Evolutionary conservation across 2,329 filamentous ascomycete species (phyloP).

Genomic region (Xylariaceae sp.): DNA sequence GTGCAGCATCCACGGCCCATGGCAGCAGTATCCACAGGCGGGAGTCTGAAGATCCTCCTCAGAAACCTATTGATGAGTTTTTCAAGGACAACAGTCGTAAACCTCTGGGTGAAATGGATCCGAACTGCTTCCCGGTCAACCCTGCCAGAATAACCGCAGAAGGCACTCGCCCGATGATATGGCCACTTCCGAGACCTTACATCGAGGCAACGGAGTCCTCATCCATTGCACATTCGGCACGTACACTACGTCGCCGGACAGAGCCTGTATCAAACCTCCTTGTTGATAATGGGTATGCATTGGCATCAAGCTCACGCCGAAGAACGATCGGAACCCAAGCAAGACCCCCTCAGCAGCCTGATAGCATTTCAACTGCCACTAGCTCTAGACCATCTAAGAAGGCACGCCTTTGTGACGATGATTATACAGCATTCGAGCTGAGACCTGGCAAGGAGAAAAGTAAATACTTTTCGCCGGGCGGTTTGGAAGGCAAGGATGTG

Average conservation of each 20-base stretch:
- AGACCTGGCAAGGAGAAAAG: constrained; percentile 40
- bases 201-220: constrained; percentile 36
- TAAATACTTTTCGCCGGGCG: constrained; percentile 46
- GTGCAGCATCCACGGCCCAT: constrained; percentile 30
- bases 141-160: constrained; percentile 44
- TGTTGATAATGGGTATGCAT: constrained; percentile 22
- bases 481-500: constrained; percentile 19
- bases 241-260: constrained; percentile 45
- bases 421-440: constrained; percentile 23
- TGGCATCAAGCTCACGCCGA: constrained; percentile 27
- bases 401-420: constrained; percentile 48
- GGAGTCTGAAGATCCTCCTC: constrained; percentile 28
- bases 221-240: constrained; percentile 33
- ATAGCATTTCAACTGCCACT: constrained; percentile 12
- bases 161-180: constrained; percentile 50
- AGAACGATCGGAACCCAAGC: constrained; percentile 19
- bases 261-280: constrained; percentile 48
- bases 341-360: constrained; percentile 9
- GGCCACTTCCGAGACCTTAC: constrained; percentile 55
- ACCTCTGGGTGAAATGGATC: constrained; percentile 58
- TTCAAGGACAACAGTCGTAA: constrained; percentile 48
- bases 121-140: constrained; percentile 55
- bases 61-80: constrained; percentile 51
- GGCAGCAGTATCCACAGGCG: constrained; percentile 16
- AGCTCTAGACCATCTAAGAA: constrained; percentile 49